Percentiles rank a stretch among this genome's conserved stretches.
Conservation (phyloP, 2,329 filamentous ascomycete species). For the Davidsoniella neocaledoniae region DNA sequence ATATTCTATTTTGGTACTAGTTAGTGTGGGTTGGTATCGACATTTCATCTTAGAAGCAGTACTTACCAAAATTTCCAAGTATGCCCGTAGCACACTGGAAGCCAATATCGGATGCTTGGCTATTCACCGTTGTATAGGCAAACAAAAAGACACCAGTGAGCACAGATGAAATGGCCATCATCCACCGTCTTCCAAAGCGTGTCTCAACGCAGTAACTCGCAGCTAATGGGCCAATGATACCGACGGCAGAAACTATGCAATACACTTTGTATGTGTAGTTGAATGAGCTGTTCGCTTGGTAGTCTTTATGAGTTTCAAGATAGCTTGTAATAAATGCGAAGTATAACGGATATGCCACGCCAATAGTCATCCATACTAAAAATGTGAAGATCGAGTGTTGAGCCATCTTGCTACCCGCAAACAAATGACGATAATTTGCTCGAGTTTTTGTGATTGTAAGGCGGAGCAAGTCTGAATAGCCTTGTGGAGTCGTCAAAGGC, state of each 20-base stretch:
- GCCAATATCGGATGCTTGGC: slow-evolving; percentile 21
- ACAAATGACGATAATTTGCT: slow-evolving; percentile 20
- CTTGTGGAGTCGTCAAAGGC: neutral
- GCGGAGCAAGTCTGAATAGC: too few species aligned
- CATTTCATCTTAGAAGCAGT: slow-evolving; percentile 20
- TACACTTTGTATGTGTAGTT: slow-evolving; percentile 22
- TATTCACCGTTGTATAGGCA: slow-evolving; percentile 26
- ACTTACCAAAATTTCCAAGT: slow-evolving; percentile 16
- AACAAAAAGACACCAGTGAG: slow-evolving; percentile 30
- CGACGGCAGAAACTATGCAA: slow-evolving; percentile 22
- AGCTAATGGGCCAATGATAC: slow-evolving; percentile 24
- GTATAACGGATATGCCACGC: slow-evolving; percentile 30
- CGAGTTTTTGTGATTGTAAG: neutral
- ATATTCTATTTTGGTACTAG: slow-evolving; percentile 12
- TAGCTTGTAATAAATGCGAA: slow-evolving; percentile 31
- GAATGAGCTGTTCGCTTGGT: slow-evolving; percentile 16
- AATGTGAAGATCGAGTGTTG: slow-evolving; percentile 23
- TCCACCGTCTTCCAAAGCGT: neutral
- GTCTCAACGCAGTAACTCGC: slow-evolving; percentile 23
- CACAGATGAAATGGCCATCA: neutral
- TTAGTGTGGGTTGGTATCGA: slow-evolving; percentile 23
- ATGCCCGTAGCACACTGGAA: slow-evolving; percentile 21
- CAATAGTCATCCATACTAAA: slow-evolving; percentile 27
- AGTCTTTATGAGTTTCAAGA: slow-evolving; percentile 22
- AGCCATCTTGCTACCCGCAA: slow-evolving; percentile 19